Percentiles rank a stretch among this genome's conserved stretches.
Evolutionary conservation across 1,284 basidiomycete species (phyloP).

Genomic region (Cryptococcus sp.): DNA sequence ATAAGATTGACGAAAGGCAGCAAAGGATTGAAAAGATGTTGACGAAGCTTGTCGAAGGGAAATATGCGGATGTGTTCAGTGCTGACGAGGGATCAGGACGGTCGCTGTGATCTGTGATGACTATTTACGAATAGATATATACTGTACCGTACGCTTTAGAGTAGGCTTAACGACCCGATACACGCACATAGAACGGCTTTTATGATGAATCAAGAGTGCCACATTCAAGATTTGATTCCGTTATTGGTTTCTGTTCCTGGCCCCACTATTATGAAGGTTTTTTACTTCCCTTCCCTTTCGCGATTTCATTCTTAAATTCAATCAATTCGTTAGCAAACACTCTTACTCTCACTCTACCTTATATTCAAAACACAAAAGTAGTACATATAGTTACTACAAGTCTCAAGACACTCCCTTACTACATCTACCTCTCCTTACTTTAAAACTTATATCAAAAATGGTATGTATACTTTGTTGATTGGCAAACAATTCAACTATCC

Average conservation of each 20-base stretch:
- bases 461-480: neutral
- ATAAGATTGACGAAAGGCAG: constrained; percentile 38
- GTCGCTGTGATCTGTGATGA: too few species aligned
- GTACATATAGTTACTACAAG: neutral
- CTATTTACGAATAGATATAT: too few species aligned
- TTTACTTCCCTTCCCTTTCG: neutral
- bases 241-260: neutral
- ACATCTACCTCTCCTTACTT: neutral
- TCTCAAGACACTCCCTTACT: neutral
- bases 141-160: too few species aligned
- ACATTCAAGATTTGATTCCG: too few species aligned
- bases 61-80: neutral
- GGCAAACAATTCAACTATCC: too few species aligned
- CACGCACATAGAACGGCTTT: too few species aligned
- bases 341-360: too few species aligned
- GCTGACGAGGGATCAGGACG: neutral
- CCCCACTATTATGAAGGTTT: neutral
- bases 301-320: too few species aligned
- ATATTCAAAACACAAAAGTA: neutral
- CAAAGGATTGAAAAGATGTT: constrained; percentile 41
- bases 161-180: too few species aligned
- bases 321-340: too few species aligned
- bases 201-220: too few species aligned
- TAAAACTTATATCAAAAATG: neutral
- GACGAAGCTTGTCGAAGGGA: constrained; percentile 8